Base-by-base conservation (phyloP, 805 yeast species). In the Yarrowia yakushimensis region DNA sequence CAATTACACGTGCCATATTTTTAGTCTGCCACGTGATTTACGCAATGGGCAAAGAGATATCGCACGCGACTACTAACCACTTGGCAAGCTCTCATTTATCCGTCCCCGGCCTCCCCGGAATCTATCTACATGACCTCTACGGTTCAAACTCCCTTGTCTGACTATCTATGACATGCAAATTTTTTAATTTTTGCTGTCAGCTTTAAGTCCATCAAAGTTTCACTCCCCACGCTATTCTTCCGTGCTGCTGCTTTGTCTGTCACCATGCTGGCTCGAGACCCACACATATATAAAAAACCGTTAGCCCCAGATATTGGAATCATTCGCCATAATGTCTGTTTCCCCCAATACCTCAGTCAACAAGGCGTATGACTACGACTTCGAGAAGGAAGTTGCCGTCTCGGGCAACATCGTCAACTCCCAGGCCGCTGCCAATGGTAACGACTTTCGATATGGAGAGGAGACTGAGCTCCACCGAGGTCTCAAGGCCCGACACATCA, bases 401-500 rank as follows among this genome's bases (percentile, higher is more conserved):
- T 13, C 59, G 12, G 59, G 59, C 43, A 52, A 52, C 34, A 52
- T 52, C 10, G 59, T 52, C 59, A 23, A 52, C 28, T 55, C 61
- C 28, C 48, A 39, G 36, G 46, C 61, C 30, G 48, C 34, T 4
- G 48, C 48, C 61, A 55, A 55, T 39, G 61, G 61, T 10, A 55
- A 55, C 30, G 48, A 55, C 30, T 55, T 55, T 30, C 61, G 61
- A 28, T 55, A 55, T 39, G 48, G 48, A 12, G 61, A 55, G 37
- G 61, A 55, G 39, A 39, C 61, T 28, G 36, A 37, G 46, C 68
- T 68, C 50, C 63, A 69, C 60, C 59, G 78, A 64, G 75, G 74
- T 59, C 69, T 79, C 64, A 76, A 79, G 66, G 81, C 87, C 52
- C 73, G 90, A 60, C 90, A 86, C 69, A 79, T 85, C 66, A 79